phyloP scores from a whole-genome alignment of 441 rosid species.

The Jatropha podagrica region DNA sequence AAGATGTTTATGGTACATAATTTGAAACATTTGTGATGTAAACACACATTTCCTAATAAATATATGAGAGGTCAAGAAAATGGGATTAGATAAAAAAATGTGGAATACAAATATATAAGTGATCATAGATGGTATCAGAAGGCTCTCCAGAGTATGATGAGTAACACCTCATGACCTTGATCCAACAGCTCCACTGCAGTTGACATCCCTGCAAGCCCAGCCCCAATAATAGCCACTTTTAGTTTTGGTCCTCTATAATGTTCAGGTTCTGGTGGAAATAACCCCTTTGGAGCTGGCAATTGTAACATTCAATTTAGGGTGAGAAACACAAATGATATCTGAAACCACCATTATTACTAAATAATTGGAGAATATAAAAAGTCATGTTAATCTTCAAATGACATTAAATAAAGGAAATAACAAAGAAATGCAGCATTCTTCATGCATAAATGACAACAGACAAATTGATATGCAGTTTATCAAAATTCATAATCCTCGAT shows the following conservation, averaged over 20 bases:
- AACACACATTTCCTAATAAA: slow-evolving; percentile 1
- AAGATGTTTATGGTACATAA: neutral
- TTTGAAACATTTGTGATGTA: slow-evolving; percentile 2
- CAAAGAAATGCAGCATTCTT: neutral
- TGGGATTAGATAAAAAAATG: neutral
- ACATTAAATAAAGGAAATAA: neutral
- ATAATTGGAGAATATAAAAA: slow-evolving; percentile 14
- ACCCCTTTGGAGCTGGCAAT: slow-evolving; percentile 91
- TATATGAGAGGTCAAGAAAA: slow-evolving; percentile 6
- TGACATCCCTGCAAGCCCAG: slow-evolving; percentile 99
- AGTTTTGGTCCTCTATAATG: slow-evolving; percentile 90
- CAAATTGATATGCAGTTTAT: no score
- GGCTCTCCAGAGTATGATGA: slow-evolving; percentile 12
- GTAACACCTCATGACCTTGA: slow-evolving; percentile 91
- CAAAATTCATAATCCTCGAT: neutral
- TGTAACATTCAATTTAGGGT: slow-evolving; percentile 18
- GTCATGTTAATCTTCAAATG: neutral
- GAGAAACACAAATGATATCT: slow-evolving; percentile 16
- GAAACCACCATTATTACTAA: slow-evolving; percentile 1
- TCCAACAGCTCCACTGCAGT: slow-evolving; percentile 97
- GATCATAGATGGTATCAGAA: neutral
- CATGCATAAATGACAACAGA: neutral
- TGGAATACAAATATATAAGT: neutral
- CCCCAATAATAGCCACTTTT: slow-evolving; percentile 95
- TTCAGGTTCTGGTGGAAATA: slow-evolving; percentile 95